phyloP scores from a whole-genome alignment of 139 green algal genomes.

The Klebsormidium nitens region DNA sequence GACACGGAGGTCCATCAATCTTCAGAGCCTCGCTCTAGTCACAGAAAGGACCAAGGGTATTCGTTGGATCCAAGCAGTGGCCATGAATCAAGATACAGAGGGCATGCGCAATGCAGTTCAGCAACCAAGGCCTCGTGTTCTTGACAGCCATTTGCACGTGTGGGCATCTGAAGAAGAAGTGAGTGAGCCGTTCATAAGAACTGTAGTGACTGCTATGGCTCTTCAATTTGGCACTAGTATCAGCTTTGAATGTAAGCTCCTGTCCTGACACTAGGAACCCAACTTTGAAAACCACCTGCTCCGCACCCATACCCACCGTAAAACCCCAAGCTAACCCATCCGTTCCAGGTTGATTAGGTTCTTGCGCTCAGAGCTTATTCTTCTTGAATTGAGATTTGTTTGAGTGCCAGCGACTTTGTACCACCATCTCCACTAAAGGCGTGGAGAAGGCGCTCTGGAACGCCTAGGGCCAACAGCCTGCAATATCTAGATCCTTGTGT shows the following conservation, averaged over 20 bases:
- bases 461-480: too few species aligned
- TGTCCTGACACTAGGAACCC: neutral
- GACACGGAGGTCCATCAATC: too few species aligned
- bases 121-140: slow-evolving; percentile 2
- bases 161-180: slow-evolving; percentile 29
- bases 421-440: too few species aligned
- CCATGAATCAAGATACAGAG: neutral
- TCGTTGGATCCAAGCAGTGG: neutral
- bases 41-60: neutral
- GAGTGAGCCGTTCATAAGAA: neutral
- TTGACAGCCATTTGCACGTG: slow-evolving; percentile 39
- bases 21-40: too few species aligned
- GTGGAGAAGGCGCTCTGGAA: too few species aligned
- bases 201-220: neutral
- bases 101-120: neutral
- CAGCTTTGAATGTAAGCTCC: neutral
- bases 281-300: too few species aligned
- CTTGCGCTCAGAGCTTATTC: too few species aligned
- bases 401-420: too few species aligned
- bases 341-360: slow-evolving; percentile 1
- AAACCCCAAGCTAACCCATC: too few species aligned
- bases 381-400: too few species aligned
- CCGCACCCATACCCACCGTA: too few species aligned
- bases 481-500: too few species aligned
- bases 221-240: neutral